These are phyloP conservation scores for Nematocida sp. DNA, from an alignment of 371 early-diverging fungal species.

Conservation along the genomic window DNA sequence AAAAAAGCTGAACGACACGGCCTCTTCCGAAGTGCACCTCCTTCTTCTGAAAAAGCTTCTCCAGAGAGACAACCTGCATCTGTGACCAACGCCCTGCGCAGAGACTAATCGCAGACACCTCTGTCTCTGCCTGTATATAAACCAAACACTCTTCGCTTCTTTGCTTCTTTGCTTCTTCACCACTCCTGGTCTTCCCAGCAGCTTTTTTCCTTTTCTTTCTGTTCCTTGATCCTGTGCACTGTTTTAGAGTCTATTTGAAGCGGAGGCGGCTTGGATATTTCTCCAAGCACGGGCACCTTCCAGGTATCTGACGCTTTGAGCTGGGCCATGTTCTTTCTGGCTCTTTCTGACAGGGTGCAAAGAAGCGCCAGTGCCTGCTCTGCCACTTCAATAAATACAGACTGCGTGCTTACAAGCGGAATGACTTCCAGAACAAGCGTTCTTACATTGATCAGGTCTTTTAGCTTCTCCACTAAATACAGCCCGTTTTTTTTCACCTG, in stretches of 20 bases:
- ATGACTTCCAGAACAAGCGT: slow-evolving; percentile 26
- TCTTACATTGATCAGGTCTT: not conserved
- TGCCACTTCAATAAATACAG: not conserved
- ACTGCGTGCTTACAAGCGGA: slow-evolving; percentile 1
- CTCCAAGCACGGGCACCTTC: slow-evolving; percentile 35
- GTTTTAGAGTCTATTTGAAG: slow-evolving; percentile 50
- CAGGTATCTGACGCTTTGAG: slow-evolving; percentile 48
- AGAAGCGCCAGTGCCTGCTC: not conserved
- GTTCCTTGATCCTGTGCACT: slow-evolving; percentile 46
- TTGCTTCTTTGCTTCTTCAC: slow-evolving; percentile 27
- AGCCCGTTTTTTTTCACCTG: slow-evolving; percentile 18
- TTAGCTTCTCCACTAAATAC: slow-evolving; percentile 31
- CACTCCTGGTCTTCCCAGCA: not conserved
- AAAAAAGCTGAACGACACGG: slow-evolving; percentile 6
- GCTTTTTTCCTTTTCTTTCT: slow-evolving; percentile 51
- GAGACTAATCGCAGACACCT: not conserved
- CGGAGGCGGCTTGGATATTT: slow-evolving; percentile 27
- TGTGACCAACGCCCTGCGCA: too few species aligned
- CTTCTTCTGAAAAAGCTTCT: not conserved
- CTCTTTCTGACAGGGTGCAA: slow-evolving; percentile 47
- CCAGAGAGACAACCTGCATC: not conserved
- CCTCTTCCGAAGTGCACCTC: not conserved
- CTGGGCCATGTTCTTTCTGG: slow-evolving; percentile 43
- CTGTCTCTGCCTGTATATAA: not conserved
- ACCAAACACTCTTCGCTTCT: slow-evolving; percentile 36